These are phyloP conservation scores for Phlyctochytrium arcticum DNA, from an alignment of 192 early-diverging fungal species.

Conservation along the genomic window DNA sequence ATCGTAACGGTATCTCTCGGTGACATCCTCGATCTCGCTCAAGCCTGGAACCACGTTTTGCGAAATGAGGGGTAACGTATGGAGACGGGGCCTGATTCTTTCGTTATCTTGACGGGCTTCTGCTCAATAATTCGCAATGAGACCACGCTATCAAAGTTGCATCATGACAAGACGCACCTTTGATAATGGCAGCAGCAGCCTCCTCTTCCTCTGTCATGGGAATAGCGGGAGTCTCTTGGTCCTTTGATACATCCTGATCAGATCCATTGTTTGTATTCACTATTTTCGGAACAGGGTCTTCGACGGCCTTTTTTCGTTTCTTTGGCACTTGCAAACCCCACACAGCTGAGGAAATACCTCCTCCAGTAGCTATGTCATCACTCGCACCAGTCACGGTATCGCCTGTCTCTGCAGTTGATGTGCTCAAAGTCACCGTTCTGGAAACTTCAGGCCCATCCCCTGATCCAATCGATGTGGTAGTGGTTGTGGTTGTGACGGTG, in stretches of 20 bases:
- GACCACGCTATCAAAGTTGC: not conserved
- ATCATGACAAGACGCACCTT: not conserved
- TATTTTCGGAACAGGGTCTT: not conserved
- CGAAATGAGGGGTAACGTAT: conserved; percentile 32
- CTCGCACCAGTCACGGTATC: not conserved
- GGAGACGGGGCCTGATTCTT: not conserved
- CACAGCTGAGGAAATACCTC: not conserved
- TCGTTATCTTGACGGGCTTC: conserved; percentile 4
- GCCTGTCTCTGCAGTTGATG: not conserved
- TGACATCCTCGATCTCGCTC: conserved; percentile 37
- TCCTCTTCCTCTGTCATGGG: conserved; percentile 24
- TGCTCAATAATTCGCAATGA: not conserved
- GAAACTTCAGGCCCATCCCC: not conserved
- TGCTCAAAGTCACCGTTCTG: not conserved
- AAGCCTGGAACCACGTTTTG: conserved; percentile 47
- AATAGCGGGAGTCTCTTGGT: not conserved
- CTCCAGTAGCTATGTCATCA: not conserved
- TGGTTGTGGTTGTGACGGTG: no score
- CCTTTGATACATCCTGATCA: not conserved
- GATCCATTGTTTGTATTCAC: not conserved
- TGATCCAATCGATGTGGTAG: not conserved
- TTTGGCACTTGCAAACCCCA: conserved; percentile 33
- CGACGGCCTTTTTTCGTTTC: conserved; percentile 16
- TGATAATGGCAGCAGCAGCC: conserved; percentile 24
- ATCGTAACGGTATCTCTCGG: conserved; percentile 61